phyloP scores from a whole-genome alignment of 2,329 filamentous ascomycete species.

The Cladosporium sp. region DNA sequence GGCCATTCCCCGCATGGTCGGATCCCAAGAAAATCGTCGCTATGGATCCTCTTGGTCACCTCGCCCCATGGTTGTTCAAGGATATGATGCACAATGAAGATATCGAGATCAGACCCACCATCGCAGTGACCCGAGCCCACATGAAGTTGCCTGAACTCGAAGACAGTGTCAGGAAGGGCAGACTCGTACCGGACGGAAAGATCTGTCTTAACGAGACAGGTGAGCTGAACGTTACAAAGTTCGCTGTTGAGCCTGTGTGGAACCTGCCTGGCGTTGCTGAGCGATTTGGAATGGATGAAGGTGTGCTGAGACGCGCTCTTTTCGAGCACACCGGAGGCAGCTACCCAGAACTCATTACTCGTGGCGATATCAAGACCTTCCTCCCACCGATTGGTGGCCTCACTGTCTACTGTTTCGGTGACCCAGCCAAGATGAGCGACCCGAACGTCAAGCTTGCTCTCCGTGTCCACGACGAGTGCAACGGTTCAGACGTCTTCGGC shows the following conservation, averaged over 20 bases:
- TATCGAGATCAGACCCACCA: constrained; percentile 84
- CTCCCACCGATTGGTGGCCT: constrained; percentile 92
- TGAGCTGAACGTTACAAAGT: constrained; percentile 91
- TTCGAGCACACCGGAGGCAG: constrained; percentile 96
- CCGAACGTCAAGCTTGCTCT: constrained; percentile 78
- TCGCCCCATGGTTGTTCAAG: constrained; percentile 80
- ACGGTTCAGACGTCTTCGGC: constrained; percentile 95
- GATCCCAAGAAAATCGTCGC: constrained; percentile 93
- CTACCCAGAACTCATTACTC: constrained; percentile 94
- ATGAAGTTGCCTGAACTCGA: constrained; percentile 97
- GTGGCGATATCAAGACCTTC: constrained; percentile 92
- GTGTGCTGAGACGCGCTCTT: constrained; percentile 77
- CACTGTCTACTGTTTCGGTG: constrained; percentile 96
- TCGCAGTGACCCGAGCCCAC: constrained; percentile 83
- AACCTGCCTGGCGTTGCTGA: constrained; percentile 68
- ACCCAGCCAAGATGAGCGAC: constrained; percentile 91
- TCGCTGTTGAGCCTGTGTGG: constrained; percentile 88
- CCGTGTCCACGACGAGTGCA: constrained; percentile 86
- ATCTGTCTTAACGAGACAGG: constrained; percentile 84
- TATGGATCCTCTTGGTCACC: constrained; percentile 93
- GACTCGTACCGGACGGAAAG: constrained; percentile 79
- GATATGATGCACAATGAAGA: constrained; percentile 76
- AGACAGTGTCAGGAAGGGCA: constrained; percentile 77
- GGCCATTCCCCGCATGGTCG: constrained; percentile 85
- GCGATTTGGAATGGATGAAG: constrained; percentile 94